phyloP scores from a whole-genome alignment of 2,329 filamentous ascomycete species.

The Nemania bipapillata region DNA sequence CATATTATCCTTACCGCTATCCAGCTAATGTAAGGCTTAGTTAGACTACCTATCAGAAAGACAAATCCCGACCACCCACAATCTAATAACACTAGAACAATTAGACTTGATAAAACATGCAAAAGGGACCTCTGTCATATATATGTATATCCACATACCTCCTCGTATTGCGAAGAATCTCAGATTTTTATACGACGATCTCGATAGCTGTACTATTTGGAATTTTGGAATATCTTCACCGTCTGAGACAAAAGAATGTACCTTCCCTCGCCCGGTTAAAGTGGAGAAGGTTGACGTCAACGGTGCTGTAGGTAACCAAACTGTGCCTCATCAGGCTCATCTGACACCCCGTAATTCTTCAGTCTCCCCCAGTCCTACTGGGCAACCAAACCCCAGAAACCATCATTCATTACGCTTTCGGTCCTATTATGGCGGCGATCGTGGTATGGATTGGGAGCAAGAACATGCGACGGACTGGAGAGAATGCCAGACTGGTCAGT shows the following conservation, averaged over 20 bases:
- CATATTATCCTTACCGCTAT: too few species aligned
- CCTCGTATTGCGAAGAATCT: not conserved
- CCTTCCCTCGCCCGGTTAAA: not conserved
- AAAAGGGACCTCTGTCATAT: too few species aligned
- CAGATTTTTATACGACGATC: too few species aligned
- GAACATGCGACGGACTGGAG: constrained; percentile 9
- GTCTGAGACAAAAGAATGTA: not conserved
- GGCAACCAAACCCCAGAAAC: constrained; percentile 1
- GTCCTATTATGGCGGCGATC: constrained; percentile 33
- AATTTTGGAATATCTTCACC: not conserved
- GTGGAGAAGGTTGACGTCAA: constrained; percentile 10
- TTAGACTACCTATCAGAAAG: too few species aligned
- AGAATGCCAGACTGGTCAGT: not conserved
- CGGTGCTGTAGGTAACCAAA: not conserved
- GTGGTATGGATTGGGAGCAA: constrained; percentile 14
- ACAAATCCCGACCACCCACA: too few species aligned
- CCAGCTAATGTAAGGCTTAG: too few species aligned
- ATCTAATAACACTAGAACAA: not conserved
- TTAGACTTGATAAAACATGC: too few species aligned
- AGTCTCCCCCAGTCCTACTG: not conserved
- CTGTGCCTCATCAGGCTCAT: constrained; percentile 4
- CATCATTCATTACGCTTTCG: constrained; percentile 22
- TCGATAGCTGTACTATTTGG: not conserved
- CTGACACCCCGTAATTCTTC: constrained; percentile 6
- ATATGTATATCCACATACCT: not conserved